Evolutionary conservation across 2,329 filamentous ascomycete species (phyloP).

Genomic region (Diaporthe citrichinensis): DNA sequence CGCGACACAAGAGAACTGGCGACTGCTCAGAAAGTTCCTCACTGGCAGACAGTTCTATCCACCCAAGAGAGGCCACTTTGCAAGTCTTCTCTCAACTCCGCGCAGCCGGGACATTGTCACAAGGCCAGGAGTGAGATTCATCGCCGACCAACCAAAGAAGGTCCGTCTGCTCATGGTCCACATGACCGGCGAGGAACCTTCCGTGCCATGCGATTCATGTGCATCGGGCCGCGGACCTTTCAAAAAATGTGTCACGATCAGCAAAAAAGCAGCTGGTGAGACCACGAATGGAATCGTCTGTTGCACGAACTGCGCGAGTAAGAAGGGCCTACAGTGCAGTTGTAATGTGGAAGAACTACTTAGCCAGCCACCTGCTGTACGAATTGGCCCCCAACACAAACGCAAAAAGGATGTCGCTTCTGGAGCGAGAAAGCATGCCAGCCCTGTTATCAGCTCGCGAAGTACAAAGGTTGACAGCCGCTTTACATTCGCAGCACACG

Average conservation of each 20-base stretch:
- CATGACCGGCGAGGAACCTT: conserved; percentile 15
- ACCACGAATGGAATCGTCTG: not conserved
- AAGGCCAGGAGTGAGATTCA: not conserved
- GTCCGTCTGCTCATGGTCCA: conserved; percentile 31
- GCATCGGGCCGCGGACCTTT: not conserved
- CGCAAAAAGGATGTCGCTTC: rapidly evolving
- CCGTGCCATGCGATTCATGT: conserved; percentile 14
- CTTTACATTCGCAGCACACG: not conserved
- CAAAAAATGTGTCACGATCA: conserved; percentile 17
- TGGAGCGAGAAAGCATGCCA: not conserved
- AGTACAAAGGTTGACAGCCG: conserved; percentile 1
- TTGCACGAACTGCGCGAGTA: conserved; percentile 34
- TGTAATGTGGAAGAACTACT: conserved; percentile 9
- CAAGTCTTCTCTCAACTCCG: not conserved
- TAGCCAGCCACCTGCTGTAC: not conserved
- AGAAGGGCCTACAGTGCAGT: rapidly evolving
- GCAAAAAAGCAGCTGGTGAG: not conserved
- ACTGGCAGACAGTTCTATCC: not conserved
- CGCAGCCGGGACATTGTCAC: not conserved
- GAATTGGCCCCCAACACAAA: not conserved
- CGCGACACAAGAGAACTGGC: conserved; percentile 19
- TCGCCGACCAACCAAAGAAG: conserved; percentile 2
- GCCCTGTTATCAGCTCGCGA: not conserved
- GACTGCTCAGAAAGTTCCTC: not conserved
- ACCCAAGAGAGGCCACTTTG: conserved; percentile 7